phyloP scores from a whole-genome alignment of 1,284 basidiomycete genomes.

The Ceratobasidium sp. region DNA sequence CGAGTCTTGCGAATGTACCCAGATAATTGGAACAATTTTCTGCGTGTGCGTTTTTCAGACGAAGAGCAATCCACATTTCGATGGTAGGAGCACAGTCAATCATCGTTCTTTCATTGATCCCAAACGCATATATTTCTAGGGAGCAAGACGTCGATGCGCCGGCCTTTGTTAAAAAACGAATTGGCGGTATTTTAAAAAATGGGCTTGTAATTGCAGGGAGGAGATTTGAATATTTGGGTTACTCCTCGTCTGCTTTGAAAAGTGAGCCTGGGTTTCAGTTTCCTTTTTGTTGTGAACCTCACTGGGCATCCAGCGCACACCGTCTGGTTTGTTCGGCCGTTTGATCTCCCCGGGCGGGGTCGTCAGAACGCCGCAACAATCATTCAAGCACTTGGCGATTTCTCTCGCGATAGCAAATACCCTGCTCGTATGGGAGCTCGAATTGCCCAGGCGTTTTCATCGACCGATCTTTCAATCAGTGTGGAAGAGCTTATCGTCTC shows the following conservation, averaged over 20 bases:
- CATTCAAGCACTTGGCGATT: conserved; percentile 64
- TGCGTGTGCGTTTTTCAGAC: conserved; percentile 72
- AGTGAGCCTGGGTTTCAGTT: not conserved
- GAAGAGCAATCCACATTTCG: conserved; percentile 64
- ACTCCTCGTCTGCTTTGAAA: conserved; percentile 63
- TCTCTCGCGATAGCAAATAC: conserved; percentile 61
- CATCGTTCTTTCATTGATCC: no score
- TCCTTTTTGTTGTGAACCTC: not conserved
- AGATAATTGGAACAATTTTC: conserved; percentile 64
- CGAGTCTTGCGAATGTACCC: conserved; percentile 57
- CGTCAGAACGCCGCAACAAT: conserved; percentile 59
- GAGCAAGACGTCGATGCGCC: conserved; percentile 64
- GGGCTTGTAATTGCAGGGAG: conserved; percentile 64
- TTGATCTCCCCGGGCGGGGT: conserved; percentile 53
- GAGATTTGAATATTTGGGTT: conserved; percentile 66
- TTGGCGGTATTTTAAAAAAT: conserved; percentile 58
- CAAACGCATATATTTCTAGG: conserved; percentile 35
- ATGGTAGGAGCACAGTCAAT: conserved; percentile 48
- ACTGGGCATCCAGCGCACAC: conserved; percentile 52
- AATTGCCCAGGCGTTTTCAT: conserved; percentile 76
- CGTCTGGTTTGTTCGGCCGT: conserved; percentile 69
- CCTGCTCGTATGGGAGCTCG: conserved; percentile 77
- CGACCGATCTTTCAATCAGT: conserved; percentile 68
- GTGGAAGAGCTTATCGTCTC: conserved; percentile 63
- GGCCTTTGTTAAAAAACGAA: conserved; percentile 59